Evolutionary conservation across 805 yeast species (phyloP), one percentile per base, ranked within the genome.

Genomic region (Myxozyma vanderwaltii): DNA sequence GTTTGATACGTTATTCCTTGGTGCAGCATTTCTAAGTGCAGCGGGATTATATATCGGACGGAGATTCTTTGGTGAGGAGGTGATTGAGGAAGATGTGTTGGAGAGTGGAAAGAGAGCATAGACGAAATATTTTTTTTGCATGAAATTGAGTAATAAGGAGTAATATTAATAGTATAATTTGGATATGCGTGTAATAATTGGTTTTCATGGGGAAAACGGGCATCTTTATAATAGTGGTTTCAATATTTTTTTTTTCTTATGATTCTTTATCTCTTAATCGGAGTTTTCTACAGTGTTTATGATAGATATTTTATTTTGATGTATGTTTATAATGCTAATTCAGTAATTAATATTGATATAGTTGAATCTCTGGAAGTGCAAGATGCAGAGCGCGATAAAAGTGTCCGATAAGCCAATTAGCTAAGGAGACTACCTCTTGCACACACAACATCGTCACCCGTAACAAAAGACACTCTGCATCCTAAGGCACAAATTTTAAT

Each of bases 1-100:
- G 75, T 74, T 73, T 53, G 79, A 76, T 56, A 55, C 70, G 7
- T 71, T 74, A 5, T 70, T 75, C 40, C 59, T 74, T 26, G 45
- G 68, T 13, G 69, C 75, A 5, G 68, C 74, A 27, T 58, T 71
- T 6, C 54, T 68, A 5, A 63, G 71, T 24, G 64, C 72, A 7
- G 63, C 70, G 1, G 72, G 71, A 2, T 45, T 62, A 23, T 62
- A 46, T 21, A 55, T 62, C 26, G 59, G 54, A 17, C 60, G 65
- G 13, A 38, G 58, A 21, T 47, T 62, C 19, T 54, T 61, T 39
- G 36, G 45, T 19, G 63, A 61, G 12, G 67, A 64, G 23, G 51
- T 54, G 21, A 21, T 63, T 17, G 67, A 63, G 31, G 65, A 63
- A 12, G 67, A 64, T 45, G 33, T 51, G 3, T 26, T 63, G 23